A percentile compares a stretch with the other conserved stretches of the same genome.
Evolutionary conservation across 345 rosid genomes (phyloP).

Genomic region (Camelina sativa): DNA sequence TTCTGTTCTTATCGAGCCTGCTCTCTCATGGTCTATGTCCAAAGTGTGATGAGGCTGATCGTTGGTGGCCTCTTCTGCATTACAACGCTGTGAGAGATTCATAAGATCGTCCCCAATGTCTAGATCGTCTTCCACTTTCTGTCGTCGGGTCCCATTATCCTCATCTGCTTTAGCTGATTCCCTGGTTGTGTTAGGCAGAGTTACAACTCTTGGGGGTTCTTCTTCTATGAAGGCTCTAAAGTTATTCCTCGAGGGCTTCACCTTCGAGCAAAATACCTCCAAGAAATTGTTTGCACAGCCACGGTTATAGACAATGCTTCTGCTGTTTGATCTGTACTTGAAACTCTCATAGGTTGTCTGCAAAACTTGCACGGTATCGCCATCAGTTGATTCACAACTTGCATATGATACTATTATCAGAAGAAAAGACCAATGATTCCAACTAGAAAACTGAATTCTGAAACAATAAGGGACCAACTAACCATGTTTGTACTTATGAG

Average conservation of each 20-base stretch:
- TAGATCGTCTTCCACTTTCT: slow-evolving; percentile 92
- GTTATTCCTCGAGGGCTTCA: slow-evolving; percentile 81
- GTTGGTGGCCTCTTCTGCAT: slow-evolving; percentile 59
- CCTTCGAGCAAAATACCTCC: slow-evolving; percentile 82
- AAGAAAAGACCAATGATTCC: background rate
- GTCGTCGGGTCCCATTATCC: slow-evolving; percentile 56
- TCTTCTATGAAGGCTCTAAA: slow-evolving; percentile 74
- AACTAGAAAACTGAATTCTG: slow-evolving; percentile 1
- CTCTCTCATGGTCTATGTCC: slow-evolving; percentile 68
- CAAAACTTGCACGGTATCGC: slow-evolving; percentile 16
- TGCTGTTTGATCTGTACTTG: slow-evolving; percentile 80
- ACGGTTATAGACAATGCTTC: slow-evolving; percentile 64
- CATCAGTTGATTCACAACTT: slow-evolving; percentile 2
- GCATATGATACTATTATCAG: slow-evolving; percentile 11
- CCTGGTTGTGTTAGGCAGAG: slow-evolving; percentile 50
- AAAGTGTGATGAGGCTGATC: slow-evolving; percentile 55
- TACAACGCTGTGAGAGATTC: slow-evolving; percentile 88
- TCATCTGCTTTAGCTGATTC: slow-evolving; percentile 65
- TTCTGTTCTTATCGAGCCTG: slow-evolving; percentile 67
- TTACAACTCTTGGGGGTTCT: slow-evolving; percentile 57
- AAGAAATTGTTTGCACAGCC: slow-evolving; percentile 75
- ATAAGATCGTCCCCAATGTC: slow-evolving; percentile 89
- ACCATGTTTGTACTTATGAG: slow-evolving; percentile 95
- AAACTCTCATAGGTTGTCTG: slow-evolving; percentile 98
- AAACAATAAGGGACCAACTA: slow-evolving; percentile 34